Percentiles rank a stretch among this genome's conserved stretches.
These are phyloP conservation scores for Fragilaria crotonensis DNA, from an alignment of 108 stramenopile species.

Conservation along the genomic window DNA sequence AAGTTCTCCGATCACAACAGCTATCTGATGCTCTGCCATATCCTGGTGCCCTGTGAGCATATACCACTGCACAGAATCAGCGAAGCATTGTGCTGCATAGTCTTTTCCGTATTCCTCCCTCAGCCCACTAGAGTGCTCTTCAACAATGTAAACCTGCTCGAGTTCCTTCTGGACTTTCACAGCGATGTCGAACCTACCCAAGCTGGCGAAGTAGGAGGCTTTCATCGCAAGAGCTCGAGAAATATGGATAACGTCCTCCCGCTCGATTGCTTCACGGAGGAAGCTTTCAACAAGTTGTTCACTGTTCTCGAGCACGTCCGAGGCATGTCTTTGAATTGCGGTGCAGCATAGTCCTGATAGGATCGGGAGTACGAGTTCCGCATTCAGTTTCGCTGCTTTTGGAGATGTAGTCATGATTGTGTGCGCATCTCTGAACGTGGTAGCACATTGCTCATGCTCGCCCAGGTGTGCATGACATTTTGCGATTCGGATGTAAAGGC, in stretches of 20 bases:
- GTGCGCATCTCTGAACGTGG: constrained; percentile 18
- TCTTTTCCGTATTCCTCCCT: constrained; percentile 11
- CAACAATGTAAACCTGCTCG: constrained; percentile 33
- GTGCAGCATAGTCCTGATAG: constrained; percentile 16
- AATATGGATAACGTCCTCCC: constrained; percentile 51
- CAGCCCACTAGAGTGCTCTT: constrained; percentile 5
- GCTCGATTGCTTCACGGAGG: constrained; percentile 40
- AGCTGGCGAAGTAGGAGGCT: constrained; percentile 31
- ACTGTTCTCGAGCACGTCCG: constrained; percentile 10
- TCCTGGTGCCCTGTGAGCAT: constrained; percentile 11
- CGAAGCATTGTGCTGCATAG: constrained; percentile 6
- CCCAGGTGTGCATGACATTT: constrained; percentile 15
- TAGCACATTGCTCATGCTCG: constrained; percentile 7
- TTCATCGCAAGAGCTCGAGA: constrained; percentile 55
- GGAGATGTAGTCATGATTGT: constrained; percentile 15
- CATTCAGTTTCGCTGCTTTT: constrained; percentile 11
- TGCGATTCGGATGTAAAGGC: constrained; percentile 25
- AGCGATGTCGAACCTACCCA: constrained; percentile 44
- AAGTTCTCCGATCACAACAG: background rate
- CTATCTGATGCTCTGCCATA: background rate
- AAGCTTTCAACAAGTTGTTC: constrained; percentile 36
- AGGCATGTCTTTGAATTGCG: constrained; percentile 4
- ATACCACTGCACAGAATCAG: constrained; percentile 21
- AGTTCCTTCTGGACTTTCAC: constrained; percentile 24
- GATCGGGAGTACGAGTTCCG: constrained; percentile 18